phyloP scores from a whole-genome alignment of 2,329 filamentous ascomycete genomes.

The Neofusicoccum sp. region DNA sequence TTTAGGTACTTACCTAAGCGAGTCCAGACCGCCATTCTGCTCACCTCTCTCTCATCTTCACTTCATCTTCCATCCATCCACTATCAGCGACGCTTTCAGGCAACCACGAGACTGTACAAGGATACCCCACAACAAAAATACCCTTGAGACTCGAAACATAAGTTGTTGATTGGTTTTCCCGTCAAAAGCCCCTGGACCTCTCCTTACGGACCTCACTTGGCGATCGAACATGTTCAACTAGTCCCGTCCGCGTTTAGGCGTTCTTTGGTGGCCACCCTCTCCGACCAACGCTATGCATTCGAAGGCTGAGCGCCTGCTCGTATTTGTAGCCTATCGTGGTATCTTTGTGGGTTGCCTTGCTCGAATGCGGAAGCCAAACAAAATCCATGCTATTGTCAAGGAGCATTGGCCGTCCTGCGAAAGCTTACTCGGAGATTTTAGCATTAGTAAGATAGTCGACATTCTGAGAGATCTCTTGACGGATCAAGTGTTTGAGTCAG shows the following conservation, averaged over 20 bases:
- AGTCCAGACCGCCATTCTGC: not conserved
- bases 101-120: no score
- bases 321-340: not conserved
- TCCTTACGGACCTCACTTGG: no score
- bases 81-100: not conserved
- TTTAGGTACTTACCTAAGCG: not conserved
- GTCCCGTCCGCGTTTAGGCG: no score
- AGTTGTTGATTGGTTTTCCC: no score
- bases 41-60: not conserved
- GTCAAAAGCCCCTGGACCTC: no score
- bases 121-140: no score
- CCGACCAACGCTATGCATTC: not conserved
- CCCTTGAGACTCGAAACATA: no score
- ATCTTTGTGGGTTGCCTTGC: not conserved
- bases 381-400: not conserved
- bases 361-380: not conserved
- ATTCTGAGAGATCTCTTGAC: not conserved
- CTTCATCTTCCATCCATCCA: not conserved
- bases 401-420: not conserved
- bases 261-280: not conserved
- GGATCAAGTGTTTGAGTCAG: not conserved
- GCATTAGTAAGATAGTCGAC: not conserved
- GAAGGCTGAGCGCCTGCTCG: not conserved
- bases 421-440: not conserved
- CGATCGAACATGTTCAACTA: not conserved